Base-by-base conservation (phyloP, 441 rosid genomes). In the Lagerstroemia fauriei region DNA sequence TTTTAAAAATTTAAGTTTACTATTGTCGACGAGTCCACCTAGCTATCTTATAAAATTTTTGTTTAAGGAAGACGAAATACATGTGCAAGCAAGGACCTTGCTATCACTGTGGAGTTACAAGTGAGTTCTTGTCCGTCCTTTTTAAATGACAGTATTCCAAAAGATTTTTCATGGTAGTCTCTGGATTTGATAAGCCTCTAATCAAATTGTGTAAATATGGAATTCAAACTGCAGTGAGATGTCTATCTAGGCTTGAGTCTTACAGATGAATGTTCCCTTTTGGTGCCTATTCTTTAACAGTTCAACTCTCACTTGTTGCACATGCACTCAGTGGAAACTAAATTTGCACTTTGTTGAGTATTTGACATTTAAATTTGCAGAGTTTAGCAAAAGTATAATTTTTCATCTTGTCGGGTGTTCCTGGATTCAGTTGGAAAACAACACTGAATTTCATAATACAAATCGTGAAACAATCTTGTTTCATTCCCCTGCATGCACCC, bases 71-170 rank as follows among this genome's bases (percentile, higher is more conserved):
- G 81, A 85, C 85, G 87, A 83, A 77, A 88, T 84, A 85, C 32
- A 95, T 95, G 99, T 98, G 99, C 80, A 97, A 97, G 94, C 98
- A 95, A 91, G 98, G 99, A 34, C 99, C 99, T 91, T 97, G 99
- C 95, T 90, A 85, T 85, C 99, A 97, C 94, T 97, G 99, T 91
- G 99, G 99, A 92, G 99, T 94, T 90, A 91, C 98, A 89, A 97
- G 99, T 97, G 99, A 97, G 99, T 93, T 89, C 87, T 91, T 95
- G 95, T 89, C 91, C 59, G 6, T 53, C 59, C 59, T 16, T 16
- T 16, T 4, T 4, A 4, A 53, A 22, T 53, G 59, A 53, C 6
- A 53, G 24, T 1, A 20, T 16, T 53, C 59, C 0, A 16, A 53
- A 16, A 53, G 44, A 38, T 38, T 16, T 65, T 65, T 65, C 70